Evolutionary conservation across 768 basidiomycete genomes (phyloP).

Genomic region (Obba rivulosa): DNA sequence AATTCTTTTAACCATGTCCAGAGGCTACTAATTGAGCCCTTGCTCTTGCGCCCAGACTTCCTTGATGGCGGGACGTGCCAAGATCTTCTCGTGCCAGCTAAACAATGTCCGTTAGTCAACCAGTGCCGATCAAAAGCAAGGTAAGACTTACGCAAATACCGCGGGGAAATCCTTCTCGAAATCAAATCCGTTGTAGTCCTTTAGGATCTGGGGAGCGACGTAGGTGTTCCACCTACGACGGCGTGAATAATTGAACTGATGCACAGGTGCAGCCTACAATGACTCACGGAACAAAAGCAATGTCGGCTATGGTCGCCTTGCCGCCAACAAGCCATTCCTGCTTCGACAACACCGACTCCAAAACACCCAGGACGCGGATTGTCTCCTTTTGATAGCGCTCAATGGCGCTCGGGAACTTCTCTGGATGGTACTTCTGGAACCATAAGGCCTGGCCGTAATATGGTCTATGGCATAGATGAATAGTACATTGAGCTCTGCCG

Average conservation of each 20-base stretch:
- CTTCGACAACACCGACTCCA: slow-evolving; percentile 22
- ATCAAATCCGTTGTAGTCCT: slow-evolving; percentile 5
- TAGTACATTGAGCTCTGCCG: no score
- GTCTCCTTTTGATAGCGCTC: slow-evolving; percentile 24
- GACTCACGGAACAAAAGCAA: slow-evolving; percentile 14
- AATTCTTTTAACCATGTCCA: no score
- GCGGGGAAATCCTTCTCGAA: slow-evolving; percentile 15
- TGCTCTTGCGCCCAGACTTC: slow-evolving; percentile 1
- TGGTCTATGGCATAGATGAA: slow-evolving; percentile 12
- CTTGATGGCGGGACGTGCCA: slow-evolving; percentile 7
- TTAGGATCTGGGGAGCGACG: slow-evolving; percentile 2
- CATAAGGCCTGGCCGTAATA: slow-evolving; percentile 21
- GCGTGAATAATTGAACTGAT: neutral
- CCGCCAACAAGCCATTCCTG: slow-evolving; percentile 21
- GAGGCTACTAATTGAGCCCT: no score
- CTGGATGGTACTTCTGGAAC: slow-evolving; percentile 20
- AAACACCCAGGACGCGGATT: slow-evolving; percentile 18
- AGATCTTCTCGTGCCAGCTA: slow-evolving; percentile 17
- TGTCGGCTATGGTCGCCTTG: slow-evolving; percentile 20
- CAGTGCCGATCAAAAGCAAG: no score
- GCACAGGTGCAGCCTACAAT: no score
- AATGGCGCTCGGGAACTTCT: slow-evolving; percentile 21
- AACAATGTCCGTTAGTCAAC: neutral
- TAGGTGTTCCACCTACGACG: slow-evolving; percentile 9
- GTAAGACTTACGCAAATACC: slow-evolving; percentile 8